Conservation (phyloP, 805 yeast genomes). For the Ogataea wickerhamii region DNA sequence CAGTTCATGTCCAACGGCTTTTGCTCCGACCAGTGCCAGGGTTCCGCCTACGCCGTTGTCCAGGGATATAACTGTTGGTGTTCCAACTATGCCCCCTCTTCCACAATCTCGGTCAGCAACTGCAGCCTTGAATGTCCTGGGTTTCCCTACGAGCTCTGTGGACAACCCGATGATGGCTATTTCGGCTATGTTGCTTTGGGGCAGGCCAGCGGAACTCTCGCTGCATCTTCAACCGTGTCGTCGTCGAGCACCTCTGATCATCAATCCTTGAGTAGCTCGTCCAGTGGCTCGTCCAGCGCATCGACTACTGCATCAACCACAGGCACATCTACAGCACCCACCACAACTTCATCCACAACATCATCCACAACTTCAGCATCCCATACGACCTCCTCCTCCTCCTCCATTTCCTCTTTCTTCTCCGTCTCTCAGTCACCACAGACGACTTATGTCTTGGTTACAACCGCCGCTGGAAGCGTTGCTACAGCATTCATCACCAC, state of each 20-base stretch:
- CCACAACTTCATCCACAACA: conserved; percentile 16
- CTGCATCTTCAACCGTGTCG: conserved; percentile 5
- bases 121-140: conserved; percentile 46
- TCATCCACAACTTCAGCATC: conserved; percentile 14
- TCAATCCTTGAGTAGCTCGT: conserved; percentile 9
- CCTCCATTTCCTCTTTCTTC: conserved; percentile 12
- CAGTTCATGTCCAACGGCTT: conserved; percentile 37
- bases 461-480: conserved; percentile 21
- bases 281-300: conserved; percentile 8
- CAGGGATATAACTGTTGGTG: conserved; percentile 47
- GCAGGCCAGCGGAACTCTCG: conserved; percentile 2
- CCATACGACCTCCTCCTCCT: conserved; percentile 9
- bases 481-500: conserved; percentile 24
- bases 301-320: conserved; percentile 11
- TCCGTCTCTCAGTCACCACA: conserved; percentile 12
- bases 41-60: conserved; percentile 43
- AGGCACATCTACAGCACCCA: conserved; percentile 19
- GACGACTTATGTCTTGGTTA: conserved; percentile 18
- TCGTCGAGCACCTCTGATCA: not conserved
- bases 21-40: conserved; percentile 40
- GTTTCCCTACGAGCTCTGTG: conserved; percentile 41
- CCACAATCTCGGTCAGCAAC: conserved; percentile 32
- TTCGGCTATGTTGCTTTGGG: conserved; percentile 24
- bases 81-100: conserved; percentile 39
- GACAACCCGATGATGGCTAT: conserved; percentile 14